phyloP scores from a whole-genome alignment of 768 basidiomycete genomes.

The Russula earlei region DNA sequence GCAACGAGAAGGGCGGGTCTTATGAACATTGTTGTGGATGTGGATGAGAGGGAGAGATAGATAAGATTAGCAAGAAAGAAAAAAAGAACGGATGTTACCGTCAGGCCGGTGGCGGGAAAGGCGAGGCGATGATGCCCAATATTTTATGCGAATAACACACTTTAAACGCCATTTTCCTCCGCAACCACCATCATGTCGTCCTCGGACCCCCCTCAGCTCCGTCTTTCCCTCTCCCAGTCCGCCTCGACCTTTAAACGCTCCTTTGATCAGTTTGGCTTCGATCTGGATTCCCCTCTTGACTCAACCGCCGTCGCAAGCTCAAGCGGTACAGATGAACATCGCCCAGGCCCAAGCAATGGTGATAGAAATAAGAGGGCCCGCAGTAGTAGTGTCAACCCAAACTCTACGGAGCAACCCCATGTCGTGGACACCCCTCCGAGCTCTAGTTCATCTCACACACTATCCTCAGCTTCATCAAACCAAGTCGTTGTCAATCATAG shows the following conservation, averaged over 20 bases:
- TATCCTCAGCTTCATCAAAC: constrained; percentile 2
- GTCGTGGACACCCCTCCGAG: constrained; percentile 5
- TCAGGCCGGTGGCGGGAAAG: neutral
- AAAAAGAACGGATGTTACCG: neutral
- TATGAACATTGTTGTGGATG: constrained; percentile 27
- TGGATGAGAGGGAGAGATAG: neutral
- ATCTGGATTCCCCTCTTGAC: constrained; percentile 39
- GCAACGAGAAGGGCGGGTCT: constrained; percentile 42
- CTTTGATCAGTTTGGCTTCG: constrained; percentile 48
- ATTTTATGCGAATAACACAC: neutral
- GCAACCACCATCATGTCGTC: constrained; percentile 23
- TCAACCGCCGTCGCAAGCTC: constrained; percentile 23
- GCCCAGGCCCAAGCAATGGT: constrained; percentile 13
- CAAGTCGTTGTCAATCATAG: constrained; percentile 1
- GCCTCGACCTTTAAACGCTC: constrained; percentile 52
- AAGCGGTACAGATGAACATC: constrained; percentile 22
- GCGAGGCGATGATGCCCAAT: neutral
- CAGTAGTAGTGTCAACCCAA: constrained; percentile 14
- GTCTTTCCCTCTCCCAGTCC: constrained; percentile 40
- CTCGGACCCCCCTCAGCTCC: constrained; percentile 39
- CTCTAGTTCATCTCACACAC: constrained; percentile 9
- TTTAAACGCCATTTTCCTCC: constrained; percentile 14
- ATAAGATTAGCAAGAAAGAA: neutral
- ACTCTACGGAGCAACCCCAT: constrained; percentile 5
- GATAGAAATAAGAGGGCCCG: constrained; percentile 20